Conservation (phyloP, 177 flowering plant species). For the Vitis hybrid region DNA sequence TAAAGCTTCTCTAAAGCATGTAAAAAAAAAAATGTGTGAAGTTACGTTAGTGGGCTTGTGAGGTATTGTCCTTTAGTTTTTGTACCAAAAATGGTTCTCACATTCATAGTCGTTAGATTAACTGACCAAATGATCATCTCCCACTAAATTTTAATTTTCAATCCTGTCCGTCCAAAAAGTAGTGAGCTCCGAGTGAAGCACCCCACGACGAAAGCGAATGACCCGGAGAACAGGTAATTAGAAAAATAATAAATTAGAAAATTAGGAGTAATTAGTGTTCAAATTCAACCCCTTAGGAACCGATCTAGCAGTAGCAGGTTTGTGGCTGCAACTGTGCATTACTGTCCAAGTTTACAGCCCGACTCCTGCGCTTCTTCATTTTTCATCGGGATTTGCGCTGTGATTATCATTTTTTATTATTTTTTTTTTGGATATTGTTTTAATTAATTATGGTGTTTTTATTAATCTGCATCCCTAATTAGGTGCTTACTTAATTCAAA, state of each 20-base stretch:
- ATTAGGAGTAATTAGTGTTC: conserved; percentile 20
- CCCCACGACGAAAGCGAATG: not conserved
- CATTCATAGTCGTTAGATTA: no score
- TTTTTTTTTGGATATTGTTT: conserved; percentile 3
- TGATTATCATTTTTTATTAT: not conserved
- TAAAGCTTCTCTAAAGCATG: conserved; percentile 20
- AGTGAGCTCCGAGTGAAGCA: no score
- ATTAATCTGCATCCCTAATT: not conserved
- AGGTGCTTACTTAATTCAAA: conserved; percentile 9
- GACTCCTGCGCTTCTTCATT: conserved; percentile 30
- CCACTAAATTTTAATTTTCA: no score
- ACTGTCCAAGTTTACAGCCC: conserved; percentile 33
- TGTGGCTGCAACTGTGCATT: conserved; percentile 34
- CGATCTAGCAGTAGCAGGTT: conserved; percentile 68
- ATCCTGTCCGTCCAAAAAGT: no score
- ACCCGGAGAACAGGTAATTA: conserved; percentile 7
- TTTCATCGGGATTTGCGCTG: conserved; percentile 20
- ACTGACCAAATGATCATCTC: no score
- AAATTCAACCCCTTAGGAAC: conserved; percentile 56
- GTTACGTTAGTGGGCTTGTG: conserved; percentile 15
- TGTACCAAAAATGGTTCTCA: no score
- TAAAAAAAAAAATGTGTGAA: conserved; percentile 11
- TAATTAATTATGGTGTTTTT: not conserved
- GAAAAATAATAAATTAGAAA: conserved; percentile 4
- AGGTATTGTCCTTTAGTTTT: no score